Base-by-base conservation (phyloP, 148 eudicot genomes). In the Pouteria glomerata region DNA sequence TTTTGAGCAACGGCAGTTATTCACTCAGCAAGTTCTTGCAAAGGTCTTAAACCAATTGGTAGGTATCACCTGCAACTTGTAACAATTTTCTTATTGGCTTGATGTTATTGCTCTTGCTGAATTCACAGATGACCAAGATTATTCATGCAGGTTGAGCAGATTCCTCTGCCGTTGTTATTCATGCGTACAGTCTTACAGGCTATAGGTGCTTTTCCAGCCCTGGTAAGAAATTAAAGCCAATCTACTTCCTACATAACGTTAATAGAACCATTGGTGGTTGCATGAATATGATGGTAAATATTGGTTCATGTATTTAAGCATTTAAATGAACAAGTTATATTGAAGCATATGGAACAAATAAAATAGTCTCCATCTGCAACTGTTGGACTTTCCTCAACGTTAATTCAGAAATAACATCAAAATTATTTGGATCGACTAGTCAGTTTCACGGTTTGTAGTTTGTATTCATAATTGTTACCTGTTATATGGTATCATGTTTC, bases 121-220 rank as follows among this genome's bases (percentile, higher is more conserved):
- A 64, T 77, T 42, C 44, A 14, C 60, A 63, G 58, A 37, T 59
- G 19, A 37, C 18, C 4, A 55, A 21, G 29, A 57, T 52, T 64
- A 26, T 63, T 35, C 66, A 29, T 82, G 45, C 87, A 95, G 99
- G 99, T 95, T 80, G 97, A 89, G 78, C 99, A 91, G 82, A 95
- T 88, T 83, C 99, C 99, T 73, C 96, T 90, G 68, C 97, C 99
- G 21, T 66, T 95, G 48, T 71, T 95, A 70, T 95, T 95, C 82
- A 95, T 95, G 99, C 89, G 99, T 15, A 91, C 99, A 61, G 99
- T 95, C 41, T 79, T 95, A 71, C 99, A 95, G 79, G 91, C 99
- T 62, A 87, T 90, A 52, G 96, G 94, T 66, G 97, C 97, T 79
- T 95, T 89, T 79, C 97, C 99, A 35, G 85, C 94, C 27, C 75